Evolutionary conservation across 257 asterid genomes (phyloP), one percentile per base, ranked within the genome.

Genomic region (Solanum corneliomulleri): DNA sequence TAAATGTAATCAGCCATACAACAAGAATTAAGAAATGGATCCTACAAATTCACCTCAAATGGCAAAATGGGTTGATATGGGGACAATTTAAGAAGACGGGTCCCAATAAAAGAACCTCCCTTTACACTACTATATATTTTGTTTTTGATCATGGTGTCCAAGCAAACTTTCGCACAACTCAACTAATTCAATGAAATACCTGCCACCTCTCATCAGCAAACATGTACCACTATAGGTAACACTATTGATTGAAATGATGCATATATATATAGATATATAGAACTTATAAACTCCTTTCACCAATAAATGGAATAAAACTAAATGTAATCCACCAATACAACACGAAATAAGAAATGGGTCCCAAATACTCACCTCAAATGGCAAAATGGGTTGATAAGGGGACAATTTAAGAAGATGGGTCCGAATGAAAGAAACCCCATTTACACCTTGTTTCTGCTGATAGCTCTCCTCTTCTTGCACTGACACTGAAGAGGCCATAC

Each of bases 51-150:
- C 81, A 94, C 99, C 98, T 97, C 99, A 86, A 95, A 97, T 75
- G 98, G 98, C 58, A 95, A 93, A 90, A 95, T 97, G 87, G 99
- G 95, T 87, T 97, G 99, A 88, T 95, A 95, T 6, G 98, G 94
- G 21, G 95, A 91, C 91, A 97, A 89, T 85, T 93, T 94, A 68
- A 86, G 94, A 78, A 97, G 98, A 89, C 94, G 99, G 44, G 94
- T 90, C 25, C 99, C 92, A 70, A 97, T 95, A 89, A 97, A 97
- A 42, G 96, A 91, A 88, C 87, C 98, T 45, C 99, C 98, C 4
- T 93, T 87, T 82, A 89, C 82, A 31, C 85, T 16, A 16, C 1
- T 3, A 44, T 49, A 47, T 15, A 15, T 52, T 16, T 52, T 52
- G 0, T 18, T 52, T 2, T 6, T 52, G 62, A 18, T 2, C 2